phyloP scores from a whole-genome alignment of 208 protist genomes.

The Tritrichomonas foetus region DNA sequence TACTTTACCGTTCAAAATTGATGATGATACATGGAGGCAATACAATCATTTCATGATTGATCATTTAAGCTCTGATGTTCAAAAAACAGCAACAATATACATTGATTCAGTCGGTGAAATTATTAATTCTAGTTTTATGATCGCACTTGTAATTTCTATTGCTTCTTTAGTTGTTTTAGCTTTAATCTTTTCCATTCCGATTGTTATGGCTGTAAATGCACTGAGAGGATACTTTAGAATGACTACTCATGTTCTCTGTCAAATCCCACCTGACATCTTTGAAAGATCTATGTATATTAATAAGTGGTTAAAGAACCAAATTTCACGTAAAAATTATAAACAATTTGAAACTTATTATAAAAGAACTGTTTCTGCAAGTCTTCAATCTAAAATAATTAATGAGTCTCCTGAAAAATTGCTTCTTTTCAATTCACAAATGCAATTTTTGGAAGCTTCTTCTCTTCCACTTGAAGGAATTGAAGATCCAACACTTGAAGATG shows the following conservation, averaged over 20 bases:
- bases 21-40: neutral
- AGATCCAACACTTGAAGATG: too few relatives aligned
- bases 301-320: neutral
- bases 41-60: neutral
- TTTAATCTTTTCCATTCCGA: neutral
- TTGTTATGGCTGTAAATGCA: neutral
- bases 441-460: neutral
- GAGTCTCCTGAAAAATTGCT: neutral
- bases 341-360: neutral
- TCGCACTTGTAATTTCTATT: neutral
- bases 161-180: neutral
- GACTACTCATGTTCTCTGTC: neutral
- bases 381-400: neutral
- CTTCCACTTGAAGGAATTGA: too few relatives aligned
- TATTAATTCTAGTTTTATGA: neutral
- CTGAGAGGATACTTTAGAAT: neutral
- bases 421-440: neutral
- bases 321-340: neutral
- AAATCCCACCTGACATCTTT: neutral
- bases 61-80: neutral
- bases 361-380: neutral
- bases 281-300: neutral
- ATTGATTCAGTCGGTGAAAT: neutral
- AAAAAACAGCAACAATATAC: neutral
- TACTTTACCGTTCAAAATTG: too few relatives aligned